Conservation (phyloP, 1,139 yeast genomes). For the Suhomyces terraborum region DNA sequence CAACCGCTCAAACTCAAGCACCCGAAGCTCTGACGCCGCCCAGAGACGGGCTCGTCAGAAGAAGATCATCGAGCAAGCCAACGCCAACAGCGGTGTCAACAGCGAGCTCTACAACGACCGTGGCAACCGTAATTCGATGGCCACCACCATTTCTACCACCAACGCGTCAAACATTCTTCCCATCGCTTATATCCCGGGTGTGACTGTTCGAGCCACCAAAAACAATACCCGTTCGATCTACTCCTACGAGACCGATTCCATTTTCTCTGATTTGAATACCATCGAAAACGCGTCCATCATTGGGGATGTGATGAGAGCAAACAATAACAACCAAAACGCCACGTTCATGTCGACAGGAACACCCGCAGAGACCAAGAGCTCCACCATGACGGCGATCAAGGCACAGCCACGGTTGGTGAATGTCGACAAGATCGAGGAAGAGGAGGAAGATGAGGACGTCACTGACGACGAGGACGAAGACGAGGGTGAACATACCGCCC, state of each 20-base stretch:
- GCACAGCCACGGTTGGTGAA: conserved; percentile 69
- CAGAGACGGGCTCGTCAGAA: conserved; percentile 21
- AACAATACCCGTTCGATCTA: conserved; percentile 50
- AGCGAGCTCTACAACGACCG: conserved; percentile 28
- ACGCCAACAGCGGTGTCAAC: conserved; percentile 11
- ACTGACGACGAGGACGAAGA: conserved; percentile 25
- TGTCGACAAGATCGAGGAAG: conserved; percentile 54
- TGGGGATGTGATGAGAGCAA: conserved; percentile 47
- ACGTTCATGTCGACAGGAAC: conserved; percentile 10
- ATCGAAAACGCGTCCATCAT: conserved; percentile 58
- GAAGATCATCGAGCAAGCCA: conserved; percentile 20
- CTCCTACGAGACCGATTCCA: conserved; percentile 52
- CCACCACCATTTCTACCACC: conserved; percentile 64
- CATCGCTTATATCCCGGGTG: conserved; percentile 95
- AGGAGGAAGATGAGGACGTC: conserved; percentile 46
- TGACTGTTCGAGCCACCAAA: conserved; percentile 62
- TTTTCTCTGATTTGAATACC: conserved; percentile 52
- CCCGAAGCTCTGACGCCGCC: conserved; percentile 20
- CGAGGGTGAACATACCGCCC: conserved; percentile 9
- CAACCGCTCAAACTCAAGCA: conserved; percentile 16
- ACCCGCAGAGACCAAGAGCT: conserved; percentile 10
- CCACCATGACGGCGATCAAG: conserved; percentile 66
- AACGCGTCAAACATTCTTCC: conserved; percentile 88
- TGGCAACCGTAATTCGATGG: conserved; percentile 46
- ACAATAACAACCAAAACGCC: conserved; percentile 21